phyloP scores from a whole-genome alignment of 2,329 filamentous ascomycete species.

The Fusarium sambucinum region DNA sequence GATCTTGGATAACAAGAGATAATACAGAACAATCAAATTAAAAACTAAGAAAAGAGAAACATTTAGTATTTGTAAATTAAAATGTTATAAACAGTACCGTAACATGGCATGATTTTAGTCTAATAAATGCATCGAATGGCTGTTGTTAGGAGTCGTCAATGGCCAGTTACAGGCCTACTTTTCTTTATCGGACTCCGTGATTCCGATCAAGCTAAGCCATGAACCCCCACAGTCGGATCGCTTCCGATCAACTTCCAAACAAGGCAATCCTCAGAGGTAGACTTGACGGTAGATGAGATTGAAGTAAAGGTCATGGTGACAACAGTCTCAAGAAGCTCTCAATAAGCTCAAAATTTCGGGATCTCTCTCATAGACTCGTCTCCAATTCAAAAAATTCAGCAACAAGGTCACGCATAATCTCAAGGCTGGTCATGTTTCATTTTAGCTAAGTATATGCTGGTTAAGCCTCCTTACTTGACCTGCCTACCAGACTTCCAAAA shows the following conservation, averaged over 20 bases:
- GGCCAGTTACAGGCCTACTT: conserved; percentile 12
- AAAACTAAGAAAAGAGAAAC: not conserved
- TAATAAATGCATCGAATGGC: not conserved
- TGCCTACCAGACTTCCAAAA: conserved; percentile 18
- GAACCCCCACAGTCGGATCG: conserved; percentile 25
- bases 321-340: not conserved
- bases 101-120: not conserved
- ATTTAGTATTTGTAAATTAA: not conserved
- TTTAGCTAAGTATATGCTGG: conserved; percentile 1
- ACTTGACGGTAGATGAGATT: not conserved
- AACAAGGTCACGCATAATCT: not conserved
- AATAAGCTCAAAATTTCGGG: not conserved
- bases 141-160: conserved; percentile 2
- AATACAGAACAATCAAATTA: not conserved
- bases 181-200: conserved; percentile 15
- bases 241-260: conserved; percentile 22
- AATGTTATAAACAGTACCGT: not conserved
- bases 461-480: not conserved
- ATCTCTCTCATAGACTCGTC: not conserved
- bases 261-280: not conserved
- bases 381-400: not conserved
- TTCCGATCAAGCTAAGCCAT: conserved; percentile 8
- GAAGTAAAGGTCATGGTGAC: not conserved
- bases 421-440: not conserved
- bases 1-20: not conserved